Percentiles rank a stretch among this genome's conserved stretches.
These are phyloP conservation scores for Nakaseomyces bracarensis DNA, from an alignment of 1,139 yeast species.

Conservation along the genomic window DNA sequence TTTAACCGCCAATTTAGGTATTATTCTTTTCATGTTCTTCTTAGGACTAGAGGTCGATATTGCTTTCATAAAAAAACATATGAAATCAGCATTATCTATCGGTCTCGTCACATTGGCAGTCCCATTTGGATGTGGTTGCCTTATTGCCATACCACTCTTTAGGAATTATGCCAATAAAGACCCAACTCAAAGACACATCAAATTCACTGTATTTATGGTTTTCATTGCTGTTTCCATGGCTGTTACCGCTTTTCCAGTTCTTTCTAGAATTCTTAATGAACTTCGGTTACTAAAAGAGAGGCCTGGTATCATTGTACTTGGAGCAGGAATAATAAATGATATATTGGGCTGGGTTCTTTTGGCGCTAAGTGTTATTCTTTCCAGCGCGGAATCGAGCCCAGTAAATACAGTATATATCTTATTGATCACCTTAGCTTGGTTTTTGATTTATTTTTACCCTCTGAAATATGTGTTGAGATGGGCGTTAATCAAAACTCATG, in stretches of 20 bases:
- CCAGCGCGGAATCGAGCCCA: conserved; percentile 57
- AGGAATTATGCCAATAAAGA: conserved; percentile 39
- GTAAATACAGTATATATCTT: conserved; percentile 62
- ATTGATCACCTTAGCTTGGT: conserved; percentile 60
- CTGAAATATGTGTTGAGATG: conserved; percentile 36
- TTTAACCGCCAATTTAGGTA: conserved; percentile 62
- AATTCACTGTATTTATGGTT: conserved; percentile 67
- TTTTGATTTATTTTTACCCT: conserved; percentile 48
- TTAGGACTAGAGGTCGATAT: conserved; percentile 74
- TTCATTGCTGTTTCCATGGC: conserved; percentile 75
- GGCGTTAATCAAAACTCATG: conserved; percentile 37
- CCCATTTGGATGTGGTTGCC: conserved; percentile 73
- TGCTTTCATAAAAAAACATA: conserved; percentile 49
- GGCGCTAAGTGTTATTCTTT: conserved; percentile 67
- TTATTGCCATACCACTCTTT: conserved; percentile 58
- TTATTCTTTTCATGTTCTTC: conserved; percentile 62
- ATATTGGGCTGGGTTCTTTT: conserved; percentile 74
- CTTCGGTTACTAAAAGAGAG: conserved; percentile 59
- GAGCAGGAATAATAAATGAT: conserved; percentile 76
- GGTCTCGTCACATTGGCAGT: conserved; percentile 64
- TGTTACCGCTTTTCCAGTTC: conserved; percentile 77
- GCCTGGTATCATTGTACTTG: conserved; percentile 69
- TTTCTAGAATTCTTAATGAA: conserved; percentile 70
- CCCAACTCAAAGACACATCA: conserved; percentile 33
- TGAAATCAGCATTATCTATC: conserved; percentile 54